Evolutionary conservation across 805 yeast genomes (phyloP).

Genomic region (Candida rishiriensis): DNA sequence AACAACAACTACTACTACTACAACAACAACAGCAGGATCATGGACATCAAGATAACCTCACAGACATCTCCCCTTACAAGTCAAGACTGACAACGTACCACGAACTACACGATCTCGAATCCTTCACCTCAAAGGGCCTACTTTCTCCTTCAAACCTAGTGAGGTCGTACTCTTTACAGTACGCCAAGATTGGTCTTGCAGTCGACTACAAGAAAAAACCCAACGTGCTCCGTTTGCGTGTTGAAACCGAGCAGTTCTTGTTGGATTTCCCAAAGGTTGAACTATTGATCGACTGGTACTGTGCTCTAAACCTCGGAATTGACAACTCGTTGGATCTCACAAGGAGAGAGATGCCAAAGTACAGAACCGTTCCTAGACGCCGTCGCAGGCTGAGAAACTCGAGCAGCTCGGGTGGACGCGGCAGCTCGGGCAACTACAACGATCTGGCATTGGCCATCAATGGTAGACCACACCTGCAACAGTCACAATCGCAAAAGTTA

Average conservation of each 20-base stretch:
- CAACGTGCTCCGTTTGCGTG: conserved; percentile 67
- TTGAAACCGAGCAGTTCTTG: conserved; percentile 79
- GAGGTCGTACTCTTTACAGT: conserved; percentile 77
- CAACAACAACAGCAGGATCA: not conserved
- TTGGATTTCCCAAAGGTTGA: conserved; percentile 58
- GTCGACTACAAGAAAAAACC: conserved; percentile 72
- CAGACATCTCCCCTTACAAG: conserved; percentile 11
- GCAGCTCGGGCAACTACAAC: no score
- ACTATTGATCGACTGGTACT: conserved; percentile 76
- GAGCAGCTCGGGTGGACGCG: not conserved
- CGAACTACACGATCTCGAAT: conserved; percentile 24
- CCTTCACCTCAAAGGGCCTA: conserved; percentile 19
- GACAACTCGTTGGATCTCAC: conserved; percentile 76
- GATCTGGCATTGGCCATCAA: no score
- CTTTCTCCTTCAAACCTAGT: conserved; percentile 36
- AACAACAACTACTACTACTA: no score
- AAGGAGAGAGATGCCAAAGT: conserved; percentile 67
- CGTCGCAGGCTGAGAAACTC: conserved; percentile 36
- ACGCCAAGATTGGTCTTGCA: conserved; percentile 81
- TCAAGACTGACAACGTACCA: conserved; percentile 25
- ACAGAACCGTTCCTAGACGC: conserved; percentile 77
- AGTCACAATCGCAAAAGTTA: no score
- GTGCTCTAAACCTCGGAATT: conserved; percentile 66
- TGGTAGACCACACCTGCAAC: no score
- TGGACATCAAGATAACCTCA: conserved; percentile 12